These are phyloP conservation scores for Musa balbisiana DNA, from an alignment of 202 grass and related monocot species.

Conservation along the genomic window DNA sequence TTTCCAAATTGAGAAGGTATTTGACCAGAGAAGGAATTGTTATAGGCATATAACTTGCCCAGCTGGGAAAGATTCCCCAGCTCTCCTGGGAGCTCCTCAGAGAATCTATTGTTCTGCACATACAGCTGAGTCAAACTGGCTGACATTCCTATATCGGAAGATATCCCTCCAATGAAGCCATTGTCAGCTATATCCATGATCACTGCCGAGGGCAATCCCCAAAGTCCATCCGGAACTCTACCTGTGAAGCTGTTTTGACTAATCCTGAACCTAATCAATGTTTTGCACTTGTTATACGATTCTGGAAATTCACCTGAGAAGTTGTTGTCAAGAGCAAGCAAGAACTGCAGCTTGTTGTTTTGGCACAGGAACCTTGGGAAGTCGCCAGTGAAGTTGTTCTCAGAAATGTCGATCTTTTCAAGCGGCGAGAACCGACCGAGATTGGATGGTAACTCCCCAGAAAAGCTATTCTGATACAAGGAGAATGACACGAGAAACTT, in stretches of 20 bases:
- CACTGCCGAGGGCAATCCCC: slow-evolving; percentile 75
- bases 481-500: slow-evolving; percentile 86
- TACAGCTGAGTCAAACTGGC: slow-evolving; percentile 62
- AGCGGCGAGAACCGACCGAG: slow-evolving; percentile 74
- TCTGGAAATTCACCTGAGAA: slow-evolving; percentile 84
- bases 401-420: slow-evolving; percentile 81
- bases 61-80: slow-evolving; percentile 50
- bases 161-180: slow-evolving; percentile 54
- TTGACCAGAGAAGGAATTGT: slow-evolving; percentile 68
- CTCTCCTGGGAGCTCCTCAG: slow-evolving; percentile 55
- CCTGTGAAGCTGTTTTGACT: slow-evolving; percentile 71
- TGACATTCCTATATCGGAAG: slow-evolving; percentile 66
- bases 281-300: slow-evolving; percentile 74
- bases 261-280: slow-evolving; percentile 78
- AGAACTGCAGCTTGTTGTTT: slow-evolving; percentile 63
- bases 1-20: slow-evolving; percentile 53
- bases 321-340: slow-evolving; percentile 82
- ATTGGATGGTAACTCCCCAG: slow-evolving; percentile 65
- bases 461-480: slow-evolving; percentile 72
- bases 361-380: slow-evolving; percentile 82
- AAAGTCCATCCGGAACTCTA: slow-evolving; percentile 44
- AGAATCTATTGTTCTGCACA: slow-evolving; percentile 83
- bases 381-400: slow-evolving; percentile 70
- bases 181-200: slow-evolving; percentile 87
- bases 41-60: slow-evolving; percentile 55